Conservation (phyloP, 140 eudicot species). For the Cichorium intybus region DNA sequence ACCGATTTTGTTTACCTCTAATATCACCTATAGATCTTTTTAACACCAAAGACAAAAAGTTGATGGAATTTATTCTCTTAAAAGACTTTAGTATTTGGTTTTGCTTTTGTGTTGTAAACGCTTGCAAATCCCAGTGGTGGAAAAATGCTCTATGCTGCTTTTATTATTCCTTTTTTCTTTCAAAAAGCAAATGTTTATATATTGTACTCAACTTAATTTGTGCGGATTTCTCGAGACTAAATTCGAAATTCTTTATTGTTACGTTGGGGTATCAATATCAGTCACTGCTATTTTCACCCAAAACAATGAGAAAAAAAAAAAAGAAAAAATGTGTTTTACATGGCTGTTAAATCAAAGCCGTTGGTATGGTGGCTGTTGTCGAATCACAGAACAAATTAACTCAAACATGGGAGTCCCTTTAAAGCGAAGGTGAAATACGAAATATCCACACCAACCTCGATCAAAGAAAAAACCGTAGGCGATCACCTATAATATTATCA, state of each 20-base stretch:
- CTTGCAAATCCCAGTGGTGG: slow-evolving; percentile 6
- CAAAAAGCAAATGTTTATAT: not conserved
- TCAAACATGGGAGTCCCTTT: too few relatives aligned
- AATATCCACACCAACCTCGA: too few relatives aligned
- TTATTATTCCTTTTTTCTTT: not conserved
- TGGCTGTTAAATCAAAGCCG: not conserved
- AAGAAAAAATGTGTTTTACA: not conserved
- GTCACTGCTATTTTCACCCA: not conserved
- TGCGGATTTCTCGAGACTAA: not conserved
- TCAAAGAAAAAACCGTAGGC: too few relatives aligned
- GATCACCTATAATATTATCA: too few relatives aligned
- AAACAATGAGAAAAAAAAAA: not conserved
- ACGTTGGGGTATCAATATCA: not conserved
- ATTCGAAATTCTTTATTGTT: not conserved
- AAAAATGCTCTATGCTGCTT: slow-evolving; percentile 10
- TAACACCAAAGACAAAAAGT: too few relatives aligned
- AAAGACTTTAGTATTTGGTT: not conserved
- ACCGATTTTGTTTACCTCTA: too few relatives aligned
- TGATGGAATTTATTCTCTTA: not conserved
- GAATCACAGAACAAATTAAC: too few relatives aligned
- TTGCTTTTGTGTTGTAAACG: slow-evolving; percentile 22
- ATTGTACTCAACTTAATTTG: not conserved
- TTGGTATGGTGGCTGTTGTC: too few relatives aligned
- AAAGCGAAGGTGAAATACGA: too few relatives aligned
- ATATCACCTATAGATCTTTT: too few relatives aligned